Evolutionary conservation across 495 filamentous ascomycete genomes (phyloP).

Genomic region (Lophiostoma macrostomum): DNA sequence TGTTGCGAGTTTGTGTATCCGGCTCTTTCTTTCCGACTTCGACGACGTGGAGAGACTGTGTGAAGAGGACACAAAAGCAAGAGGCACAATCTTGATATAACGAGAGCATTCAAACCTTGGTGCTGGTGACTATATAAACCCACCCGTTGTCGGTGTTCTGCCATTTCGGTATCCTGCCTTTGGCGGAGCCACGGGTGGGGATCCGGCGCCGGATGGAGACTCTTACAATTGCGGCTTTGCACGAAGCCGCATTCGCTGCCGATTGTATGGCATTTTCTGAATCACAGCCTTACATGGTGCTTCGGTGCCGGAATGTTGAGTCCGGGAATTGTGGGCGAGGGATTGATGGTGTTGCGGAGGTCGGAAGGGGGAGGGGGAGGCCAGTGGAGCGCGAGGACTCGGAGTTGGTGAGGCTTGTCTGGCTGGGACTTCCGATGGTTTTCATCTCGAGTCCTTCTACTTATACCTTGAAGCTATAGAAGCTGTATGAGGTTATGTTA

Average conservation of each 20-base stretch:
- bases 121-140: constrained; percentile 29
- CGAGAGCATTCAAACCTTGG: neutral
- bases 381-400: constrained; percentile 15
- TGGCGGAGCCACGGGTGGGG: constrained; percentile 30
- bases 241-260: neutral
- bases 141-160: neutral
- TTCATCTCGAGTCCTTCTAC: neutral
- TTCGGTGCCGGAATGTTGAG: constrained; percentile 22
- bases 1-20: neutral
- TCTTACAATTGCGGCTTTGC: constrained; percentile 4
- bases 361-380: constrained; percentile 18
- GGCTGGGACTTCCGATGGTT: neutral
- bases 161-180: neutral
- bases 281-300: neutral
- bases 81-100: neutral
- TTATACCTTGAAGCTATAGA: too few species aligned
- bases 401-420: too few species aligned
- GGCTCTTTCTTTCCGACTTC: constrained; percentile 1
- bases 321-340: constrained; percentile 21
- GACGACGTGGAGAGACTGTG: neutral
- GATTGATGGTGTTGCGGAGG: too few species aligned
- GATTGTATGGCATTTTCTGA: neutral
- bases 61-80: constrained; percentile 4
- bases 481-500: too few species aligned
- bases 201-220: constrained; percentile 25